A percentile compares a stretch with the other conserved stretches of the same genome.
These are phyloP conservation scores for Gonium pectorale DNA, from an alignment of 139 green algal species.

Conservation along the genomic window DNA sequence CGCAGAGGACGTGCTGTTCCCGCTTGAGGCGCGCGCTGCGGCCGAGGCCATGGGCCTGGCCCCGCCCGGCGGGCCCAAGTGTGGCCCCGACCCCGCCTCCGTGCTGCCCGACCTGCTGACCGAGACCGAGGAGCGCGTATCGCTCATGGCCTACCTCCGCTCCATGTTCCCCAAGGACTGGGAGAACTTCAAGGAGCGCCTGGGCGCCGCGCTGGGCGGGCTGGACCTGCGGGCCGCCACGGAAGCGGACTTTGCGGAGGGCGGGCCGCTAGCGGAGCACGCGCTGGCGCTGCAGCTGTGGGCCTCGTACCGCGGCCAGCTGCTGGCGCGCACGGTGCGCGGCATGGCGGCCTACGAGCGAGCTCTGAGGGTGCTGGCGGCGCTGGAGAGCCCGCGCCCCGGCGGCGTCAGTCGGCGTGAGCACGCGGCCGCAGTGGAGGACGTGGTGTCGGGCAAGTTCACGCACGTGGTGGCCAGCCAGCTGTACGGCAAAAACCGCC, in stretches of 20 bases:
- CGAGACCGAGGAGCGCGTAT: constrained; percentile 51
- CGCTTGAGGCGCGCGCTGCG: constrained; percentile 58
- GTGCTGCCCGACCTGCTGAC: constrained; percentile 49
- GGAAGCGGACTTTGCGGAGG: constrained; percentile 6
- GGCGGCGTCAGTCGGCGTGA: neutral
- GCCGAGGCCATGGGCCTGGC: constrained; percentile 20
- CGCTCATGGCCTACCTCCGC: constrained; percentile 53
- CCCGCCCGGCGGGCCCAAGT: neutral
- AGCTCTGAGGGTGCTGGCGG: constrained; percentile 61
- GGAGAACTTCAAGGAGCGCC: constrained; percentile 40
- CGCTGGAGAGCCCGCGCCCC: constrained; percentile 20
- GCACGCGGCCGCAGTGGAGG: constrained; percentile 49
- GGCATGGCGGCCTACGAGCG: constrained; percentile 79
- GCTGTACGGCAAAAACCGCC: constrained; percentile 50
- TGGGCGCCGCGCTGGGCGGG: neutral
- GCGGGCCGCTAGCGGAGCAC: constrained; percentile 24
- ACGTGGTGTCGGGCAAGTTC: constrained; percentile 78
- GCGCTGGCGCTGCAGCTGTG: constrained; percentile 35
- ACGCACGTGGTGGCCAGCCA: constrained; percentile 80
- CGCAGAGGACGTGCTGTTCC: constrained; percentile 81
- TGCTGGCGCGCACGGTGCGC: constrained; percentile 82
- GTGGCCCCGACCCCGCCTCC: neutral
- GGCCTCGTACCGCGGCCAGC: constrained; percentile 77
- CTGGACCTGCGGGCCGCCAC: constrained; percentile 1
- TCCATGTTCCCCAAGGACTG: constrained; percentile 48